Evolutionary conservation across 2,329 filamentous ascomycete genomes (phyloP).

Genomic region (Cercospora sesami): DNA sequence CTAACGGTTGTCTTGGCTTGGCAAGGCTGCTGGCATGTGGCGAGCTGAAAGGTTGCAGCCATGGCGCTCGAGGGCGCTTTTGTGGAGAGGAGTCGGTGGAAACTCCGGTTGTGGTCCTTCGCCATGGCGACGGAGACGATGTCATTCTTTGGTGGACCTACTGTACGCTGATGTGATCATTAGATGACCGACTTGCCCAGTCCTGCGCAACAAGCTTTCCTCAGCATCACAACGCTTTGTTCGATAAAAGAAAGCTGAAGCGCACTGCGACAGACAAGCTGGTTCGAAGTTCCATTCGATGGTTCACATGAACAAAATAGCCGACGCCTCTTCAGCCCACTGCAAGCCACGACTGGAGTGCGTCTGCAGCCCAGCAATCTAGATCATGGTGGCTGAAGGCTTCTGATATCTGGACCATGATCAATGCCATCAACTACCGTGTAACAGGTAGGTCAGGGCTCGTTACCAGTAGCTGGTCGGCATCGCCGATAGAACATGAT

Average conservation of each 20-base stretch:
- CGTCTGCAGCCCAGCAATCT: not conserved
- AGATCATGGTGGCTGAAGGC: not conserved
- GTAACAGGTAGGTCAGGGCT: not conserved
- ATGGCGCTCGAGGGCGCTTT: not conserved
- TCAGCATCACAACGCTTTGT: not conserved
- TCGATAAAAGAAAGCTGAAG: not conserved
- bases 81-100: not conserved
- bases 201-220: not conserved
- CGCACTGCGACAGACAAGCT: not conserved
- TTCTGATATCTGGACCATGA: not conserved
- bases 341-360: not conserved
- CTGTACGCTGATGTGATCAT: not conserved
- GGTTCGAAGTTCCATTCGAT: not conserved
- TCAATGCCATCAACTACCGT: not conserved
- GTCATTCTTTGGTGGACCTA: not conserved
- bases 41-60: not conserved
- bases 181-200: not conserved
- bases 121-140: not conserved
- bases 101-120: not conserved
- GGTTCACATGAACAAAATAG: not conserved
- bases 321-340: not conserved
- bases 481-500: not conserved
- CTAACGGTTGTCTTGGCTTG: constrained; percentile 3
- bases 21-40: not conserved
- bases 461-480: not conserved